phyloP scores from a whole-genome alignment of 2,329 filamentous ascomycete species.

The Seiridium unicorne region DNA sequence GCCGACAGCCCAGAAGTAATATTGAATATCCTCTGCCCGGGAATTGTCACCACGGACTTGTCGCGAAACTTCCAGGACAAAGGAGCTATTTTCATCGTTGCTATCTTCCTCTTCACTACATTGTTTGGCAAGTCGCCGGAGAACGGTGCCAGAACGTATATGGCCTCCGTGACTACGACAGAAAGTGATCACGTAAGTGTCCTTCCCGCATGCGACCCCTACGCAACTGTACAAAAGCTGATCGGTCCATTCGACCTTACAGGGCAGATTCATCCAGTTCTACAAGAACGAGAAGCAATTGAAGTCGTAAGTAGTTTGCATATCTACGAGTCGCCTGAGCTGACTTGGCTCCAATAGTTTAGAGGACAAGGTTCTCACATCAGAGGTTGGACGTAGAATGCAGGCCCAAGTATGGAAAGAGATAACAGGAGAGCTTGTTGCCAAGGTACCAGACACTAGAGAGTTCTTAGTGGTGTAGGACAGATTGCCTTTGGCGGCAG shows the following conservation, averaged over 20 bases:
- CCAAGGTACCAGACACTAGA: slow-evolving; percentile 17
- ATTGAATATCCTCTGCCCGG: slow-evolving; percentile 25
- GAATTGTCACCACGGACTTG: slow-evolving; percentile 20
- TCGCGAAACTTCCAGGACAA: slow-evolving; percentile 11
- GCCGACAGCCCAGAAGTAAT: slow-evolving; percentile 22
- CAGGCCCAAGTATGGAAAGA: slow-evolving; percentile 21
- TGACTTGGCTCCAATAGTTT: slow-evolving; percentile 9
- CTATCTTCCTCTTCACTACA: slow-evolving; percentile 9
- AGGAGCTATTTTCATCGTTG: slow-evolving; percentile 8
- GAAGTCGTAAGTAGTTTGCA: slow-evolving; percentile 13
- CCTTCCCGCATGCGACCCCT: background rate
- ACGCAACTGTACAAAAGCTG: background rate
- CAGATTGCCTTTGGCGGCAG: too few relatives aligned
- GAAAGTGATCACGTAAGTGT: slow-evolving; percentile 21
- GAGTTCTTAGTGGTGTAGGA: background rate
- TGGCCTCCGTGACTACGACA: slow-evolving; percentile 16
- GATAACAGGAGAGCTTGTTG: slow-evolving; percentile 19
- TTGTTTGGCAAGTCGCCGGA: slow-evolving; percentile 22
- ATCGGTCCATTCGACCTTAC: background rate
- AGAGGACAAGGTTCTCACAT: slow-evolving; percentile 12
- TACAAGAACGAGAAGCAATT: slow-evolving; percentile 19
- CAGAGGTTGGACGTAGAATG: slow-evolving; percentile 16
- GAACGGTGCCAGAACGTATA: slow-evolving; percentile 22
- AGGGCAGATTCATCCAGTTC: slow-evolving; percentile 24
- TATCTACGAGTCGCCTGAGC: background rate